Conservation (phyloP, 139 green algal species). For the Haematococcus sp. region DNA sequence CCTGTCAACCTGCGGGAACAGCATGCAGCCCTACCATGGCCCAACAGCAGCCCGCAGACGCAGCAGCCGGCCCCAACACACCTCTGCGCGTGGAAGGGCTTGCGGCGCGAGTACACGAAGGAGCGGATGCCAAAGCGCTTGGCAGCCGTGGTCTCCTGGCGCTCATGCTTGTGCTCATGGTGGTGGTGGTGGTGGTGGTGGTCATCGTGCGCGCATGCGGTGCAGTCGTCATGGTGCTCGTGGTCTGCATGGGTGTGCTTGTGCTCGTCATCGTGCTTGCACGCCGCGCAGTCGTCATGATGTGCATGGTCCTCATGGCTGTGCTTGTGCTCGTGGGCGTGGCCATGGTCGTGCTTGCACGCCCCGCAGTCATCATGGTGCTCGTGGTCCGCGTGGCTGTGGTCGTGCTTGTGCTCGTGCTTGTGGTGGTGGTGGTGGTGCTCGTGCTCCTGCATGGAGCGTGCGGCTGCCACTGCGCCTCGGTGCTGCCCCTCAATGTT, state of each 20-base stretch:
- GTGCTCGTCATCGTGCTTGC: conserved; percentile 39
- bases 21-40: no score
- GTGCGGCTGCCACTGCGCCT: conserved; percentile 70
- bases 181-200: conserved; percentile 41
- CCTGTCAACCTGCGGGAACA: no score
- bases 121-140: conserved; percentile 81
- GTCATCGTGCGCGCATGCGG: no score
- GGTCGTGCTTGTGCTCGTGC: conserved; percentile 8
- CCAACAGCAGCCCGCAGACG: no score
- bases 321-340: conserved; percentile 22
- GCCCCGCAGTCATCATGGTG: conserved; percentile 1
- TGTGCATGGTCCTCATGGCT: conserved; percentile 12
- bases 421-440: conserved; percentile 9
- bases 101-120: conserved; percentile 85
- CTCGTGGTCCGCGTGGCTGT: conserved; percentile 16
- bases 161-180: conserved; percentile 38
- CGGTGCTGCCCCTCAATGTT: conserved; percentile 89
- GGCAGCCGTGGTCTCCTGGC: conserved; percentile 38
- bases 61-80: not conserved
- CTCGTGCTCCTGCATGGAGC: not conserved
- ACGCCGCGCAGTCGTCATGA: conserved; percentile 3
- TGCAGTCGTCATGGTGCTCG: conserved; percentile 27
- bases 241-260: conserved; percentile 38
- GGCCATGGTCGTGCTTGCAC: conserved; percentile 21
- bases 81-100: conserved; percentile 88